A percentile compares a stretch with the other conserved stretches of the same genome.
phyloP scores from a whole-genome alignment of 2,329 filamentous ascomycete species.

The Penicillium sp. region DNA sequence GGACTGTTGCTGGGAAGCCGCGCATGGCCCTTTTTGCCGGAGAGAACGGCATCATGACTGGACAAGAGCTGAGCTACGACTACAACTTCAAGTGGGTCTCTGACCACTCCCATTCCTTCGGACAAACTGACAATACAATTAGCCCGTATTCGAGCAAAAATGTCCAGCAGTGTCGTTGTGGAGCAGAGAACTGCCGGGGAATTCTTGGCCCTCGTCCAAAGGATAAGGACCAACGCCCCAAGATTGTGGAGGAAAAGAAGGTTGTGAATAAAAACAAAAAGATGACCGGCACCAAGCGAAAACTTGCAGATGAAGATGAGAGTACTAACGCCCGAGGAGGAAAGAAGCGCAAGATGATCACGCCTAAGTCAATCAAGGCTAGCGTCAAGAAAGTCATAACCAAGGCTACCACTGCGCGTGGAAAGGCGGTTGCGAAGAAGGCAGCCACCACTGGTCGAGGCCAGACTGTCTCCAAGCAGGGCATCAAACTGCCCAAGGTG shows the following conservation, averaged over 20 bases:
- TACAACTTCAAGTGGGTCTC: conserved; percentile 65
- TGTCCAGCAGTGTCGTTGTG: conserved; percentile 63
- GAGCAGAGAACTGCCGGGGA: conserved; percentile 59
- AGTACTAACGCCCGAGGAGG: conserved; percentile 29
- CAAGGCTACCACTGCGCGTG: conserved; percentile 15
- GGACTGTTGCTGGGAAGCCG: conserved; percentile 89
- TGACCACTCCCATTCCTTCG: neutral
- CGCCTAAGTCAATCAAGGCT: conserved; percentile 31
- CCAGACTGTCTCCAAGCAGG: conserved; percentile 17
- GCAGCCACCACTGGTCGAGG: conserved; percentile 7
- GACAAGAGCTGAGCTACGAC: conserved; percentile 95
- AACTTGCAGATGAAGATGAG: conserved; percentile 24
- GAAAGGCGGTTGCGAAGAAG: conserved; percentile 21
- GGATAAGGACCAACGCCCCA: conserved; percentile 43
- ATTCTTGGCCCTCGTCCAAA: conserved; percentile 58
- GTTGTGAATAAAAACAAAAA: conserved; percentile 18
- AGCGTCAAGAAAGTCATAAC: conserved; percentile 29
- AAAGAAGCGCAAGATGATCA: conserved; percentile 32
- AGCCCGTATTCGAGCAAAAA: conserved; percentile 61
- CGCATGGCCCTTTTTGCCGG: conserved; percentile 97
- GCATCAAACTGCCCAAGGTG: conserved; percentile 30
- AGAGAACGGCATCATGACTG: conserved; percentile 83
- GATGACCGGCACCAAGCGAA: conserved; percentile 33
- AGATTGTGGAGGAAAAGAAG: conserved; percentile 29
- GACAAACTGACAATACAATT: conserved; percentile 10